Base-by-base conservation (phyloP, 768 basidiomycete genomes). In the Mycena vitilis region DNA sequence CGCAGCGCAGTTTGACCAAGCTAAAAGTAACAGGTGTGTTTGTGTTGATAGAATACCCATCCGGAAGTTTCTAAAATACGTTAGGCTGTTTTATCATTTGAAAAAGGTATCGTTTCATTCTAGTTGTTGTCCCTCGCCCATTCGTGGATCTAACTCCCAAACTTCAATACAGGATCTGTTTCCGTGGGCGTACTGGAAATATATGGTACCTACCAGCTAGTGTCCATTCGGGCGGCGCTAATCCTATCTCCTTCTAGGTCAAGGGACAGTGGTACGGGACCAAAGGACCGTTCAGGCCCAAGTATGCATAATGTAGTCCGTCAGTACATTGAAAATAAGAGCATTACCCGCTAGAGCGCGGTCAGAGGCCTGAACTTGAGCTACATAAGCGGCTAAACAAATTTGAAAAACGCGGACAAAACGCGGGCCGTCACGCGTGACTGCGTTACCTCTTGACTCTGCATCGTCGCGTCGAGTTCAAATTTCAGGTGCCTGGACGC, bases 11-110 rank as follows among this genome's bases (percentile, higher is more conserved):
- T 80, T 95, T 38, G 89, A 97, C 76, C 96, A 98, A 80, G 78
- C 83, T n/a, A 88, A 86, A 66, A 91, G 91, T 44, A 86, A 91
- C 74, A 85, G 91, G 94, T 93, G 68, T 67, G 85, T 80, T 7
- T 36, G 40, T 15, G 34, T 37, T 22, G 36, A 13, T 22, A 8
- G 44, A n/a, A 10, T 36, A 48, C 34, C 60, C 25, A 23, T 13
- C 34, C 40, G 20, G 9, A 25, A 54, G 36, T 65, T 69, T 57
- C 44, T 75, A 5, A 71, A 57, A 18, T 64, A 58, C 48, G 65
- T 69, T 44, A 92, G 91, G 63, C 69, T 89, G 5, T 96, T 93
- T 84, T 98, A 95, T 80, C 89, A 96, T 79, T 80, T 98, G 58
- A 96, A 96, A 80, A 96, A 91, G 85, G 91, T 87, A 75, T 22